phyloP scores from a whole-genome alignment of 2,329 filamentous ascomycete genomes.

The Colletotrichum nymphaeae region DNA sequence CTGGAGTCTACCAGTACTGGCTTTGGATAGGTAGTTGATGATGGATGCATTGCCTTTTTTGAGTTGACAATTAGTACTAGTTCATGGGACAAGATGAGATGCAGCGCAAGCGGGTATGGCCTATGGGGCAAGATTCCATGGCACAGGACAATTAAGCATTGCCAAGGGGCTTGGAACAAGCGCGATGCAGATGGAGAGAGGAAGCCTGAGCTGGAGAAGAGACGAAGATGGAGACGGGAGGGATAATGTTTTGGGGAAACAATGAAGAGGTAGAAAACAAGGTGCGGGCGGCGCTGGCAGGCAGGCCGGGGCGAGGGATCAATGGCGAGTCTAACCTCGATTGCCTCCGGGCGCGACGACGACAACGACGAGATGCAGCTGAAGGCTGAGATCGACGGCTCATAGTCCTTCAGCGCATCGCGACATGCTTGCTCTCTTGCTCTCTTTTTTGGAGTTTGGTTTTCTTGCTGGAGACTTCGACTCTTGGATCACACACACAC shows the following conservation, averaged over 20 bases:
- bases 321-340: constrained; percentile 37
- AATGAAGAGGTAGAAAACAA: constrained; percentile 16
- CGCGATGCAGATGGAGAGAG: constrained; percentile 6
- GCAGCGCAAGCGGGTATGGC: constrained; percentile 9
- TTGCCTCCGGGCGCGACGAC: constrained; percentile 35
- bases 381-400: constrained; percentile 33
- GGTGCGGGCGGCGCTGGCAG: constrained; percentile 32
- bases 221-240: not conserved
- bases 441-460: constrained; percentile 5
- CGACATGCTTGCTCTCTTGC: constrained; percentile 15
- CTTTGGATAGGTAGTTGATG: constrained; percentile 66
- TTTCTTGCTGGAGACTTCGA: constrained; percentile 25
- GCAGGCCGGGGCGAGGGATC: constrained; percentile 35
- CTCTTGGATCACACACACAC: constrained; percentile 33
- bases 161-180: constrained; percentile 11
- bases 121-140: not conserved
- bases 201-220: not conserved
- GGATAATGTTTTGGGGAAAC: not conserved
- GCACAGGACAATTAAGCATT: not conserved
- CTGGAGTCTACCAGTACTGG: constrained; percentile 56
- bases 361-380: constrained; percentile 28
- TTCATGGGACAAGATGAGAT: constrained; percentile 28
- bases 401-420: constrained; percentile 18
- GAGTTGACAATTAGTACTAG: constrained; percentile 36
- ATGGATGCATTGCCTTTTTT: constrained; percentile 41